Base-by-base conservation (phyloP, 371 early-diverging fungal species). In the Smittium culicis region DNA sequence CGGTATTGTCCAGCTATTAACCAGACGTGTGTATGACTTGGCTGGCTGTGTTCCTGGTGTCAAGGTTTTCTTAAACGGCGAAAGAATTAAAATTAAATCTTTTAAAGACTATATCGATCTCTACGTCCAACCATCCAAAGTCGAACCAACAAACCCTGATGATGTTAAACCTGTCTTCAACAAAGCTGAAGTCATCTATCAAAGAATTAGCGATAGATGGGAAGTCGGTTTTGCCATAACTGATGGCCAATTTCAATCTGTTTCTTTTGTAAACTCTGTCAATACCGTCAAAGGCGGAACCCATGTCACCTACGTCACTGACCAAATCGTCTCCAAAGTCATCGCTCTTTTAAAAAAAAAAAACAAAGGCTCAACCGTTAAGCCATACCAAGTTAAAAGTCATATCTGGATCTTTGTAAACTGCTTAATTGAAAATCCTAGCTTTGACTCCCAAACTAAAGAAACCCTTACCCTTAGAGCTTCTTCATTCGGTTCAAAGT, bases 371-470 rank as follows among this genome's bases (percentile, higher is more conserved):
- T 82, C 82, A 30, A 77, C 71, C 29, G 75, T 95, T 57, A 93
- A 90, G 78, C 90, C 95, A 5, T 80, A 85, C 72, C 90, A 93
- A 69, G 86, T 96, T 74, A 96, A 95, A 77, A 90, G 81, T 61
- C 91, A 94, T 67, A 83, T 99, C 77, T 94, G 89, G 83, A 69
- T 99, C 8, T 99, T 99, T 79, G 82, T 99, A 73, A 99, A 99
- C 79, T 91, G 90, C 73, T 73, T 90, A 66, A 96, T 99, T 67
- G 98, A 95, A 72, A 99, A 99, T 75, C 99, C 99, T 2, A 80
- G 96, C 0, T 99, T 99, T 78, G 99, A 99, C 77, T 96, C 97
- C 8, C 99, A 99, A 78, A 99, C 99, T 27, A 99, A 99, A 78
- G 99, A 99, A 72, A 92, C 84, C 71, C 85, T 99, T 86, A 99